Conservation (phyloP, 441 rosid genomes). For the Pelargonium australe region DNA sequence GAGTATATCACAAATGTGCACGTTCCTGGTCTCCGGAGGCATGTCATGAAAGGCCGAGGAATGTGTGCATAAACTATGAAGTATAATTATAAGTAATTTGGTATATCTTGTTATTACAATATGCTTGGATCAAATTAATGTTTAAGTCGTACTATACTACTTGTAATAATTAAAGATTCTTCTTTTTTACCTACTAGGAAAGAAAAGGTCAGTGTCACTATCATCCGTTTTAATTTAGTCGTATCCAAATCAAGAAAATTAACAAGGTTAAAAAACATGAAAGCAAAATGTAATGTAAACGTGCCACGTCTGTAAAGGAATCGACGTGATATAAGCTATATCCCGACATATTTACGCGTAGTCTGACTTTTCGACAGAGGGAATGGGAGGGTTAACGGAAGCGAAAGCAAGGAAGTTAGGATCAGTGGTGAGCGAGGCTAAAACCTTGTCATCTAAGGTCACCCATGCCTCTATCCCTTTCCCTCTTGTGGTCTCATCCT, state of each 20-base stretch:
- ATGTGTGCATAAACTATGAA: not conserved
- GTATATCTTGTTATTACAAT: not conserved
- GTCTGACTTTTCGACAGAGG: not conserved
- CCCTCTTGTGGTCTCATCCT: not conserved
- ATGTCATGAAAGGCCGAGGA: conserved; percentile 64
- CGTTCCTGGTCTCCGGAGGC: conserved; percentile 73
- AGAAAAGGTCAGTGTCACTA: too few relatives aligned
- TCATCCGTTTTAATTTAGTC: too few relatives aligned
- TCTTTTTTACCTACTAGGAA: too few relatives aligned
- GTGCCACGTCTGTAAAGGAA: too few relatives aligned
- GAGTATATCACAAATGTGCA: conserved; percentile 76
- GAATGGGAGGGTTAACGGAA: not conserved
- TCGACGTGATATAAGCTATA: too few relatives aligned
- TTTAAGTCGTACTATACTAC: not conserved
- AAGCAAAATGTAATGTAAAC: too few relatives aligned
- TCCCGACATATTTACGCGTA: too few relatives aligned
- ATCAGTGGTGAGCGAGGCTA: not conserved
- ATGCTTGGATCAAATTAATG: not conserved
- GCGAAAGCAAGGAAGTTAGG: not conserved
- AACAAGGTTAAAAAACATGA: too few relatives aligned
- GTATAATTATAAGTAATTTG: too few relatives aligned
- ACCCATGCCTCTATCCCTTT: not conserved
- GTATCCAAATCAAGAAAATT: too few relatives aligned
- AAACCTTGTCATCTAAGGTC: not conserved
- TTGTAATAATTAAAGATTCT: too few relatives aligned